Percentiles rank a stretch among this genome's conserved stretches.
These are phyloP conservation scores for Lagenaria siceraria DNA, from an alignment of 306 rosid genomes.

Conservation along the genomic window DNA sequence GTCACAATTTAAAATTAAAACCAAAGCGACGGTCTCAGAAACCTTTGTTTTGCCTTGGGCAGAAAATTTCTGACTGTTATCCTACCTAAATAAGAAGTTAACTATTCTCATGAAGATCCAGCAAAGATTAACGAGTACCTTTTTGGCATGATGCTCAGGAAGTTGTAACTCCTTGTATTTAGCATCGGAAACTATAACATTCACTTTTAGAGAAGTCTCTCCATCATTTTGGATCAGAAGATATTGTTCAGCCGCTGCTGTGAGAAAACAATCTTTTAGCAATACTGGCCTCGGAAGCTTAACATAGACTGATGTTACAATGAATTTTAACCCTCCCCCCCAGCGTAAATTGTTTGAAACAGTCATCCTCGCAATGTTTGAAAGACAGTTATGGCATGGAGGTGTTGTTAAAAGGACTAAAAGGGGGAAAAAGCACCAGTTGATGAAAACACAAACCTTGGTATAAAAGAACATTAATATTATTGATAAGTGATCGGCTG, in stretches of 20 bases:
- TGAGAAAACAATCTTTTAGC: not conserved
- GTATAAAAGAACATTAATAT: not conserved
- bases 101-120: not conserved
- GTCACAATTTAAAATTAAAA: not conserved
- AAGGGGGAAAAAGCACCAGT: not conserved
- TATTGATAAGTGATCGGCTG: not conserved
- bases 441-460: not conserved
- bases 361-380: not conserved
- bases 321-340: not conserved
- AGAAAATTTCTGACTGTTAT: not conserved
- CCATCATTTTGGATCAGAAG: constrained; percentile 17
- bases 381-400: not conserved
- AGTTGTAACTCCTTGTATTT: constrained; percentile 2
- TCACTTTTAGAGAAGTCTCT: constrained; percentile 9
- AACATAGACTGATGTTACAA: not conserved
- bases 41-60: not conserved
- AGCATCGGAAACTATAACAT: constrained; percentile 1
- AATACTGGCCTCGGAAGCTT: not conserved
- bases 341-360: not conserved
- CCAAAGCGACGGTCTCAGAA: not conserved
- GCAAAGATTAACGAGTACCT: constrained; percentile 5
- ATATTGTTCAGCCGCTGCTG: constrained; percentile 8
- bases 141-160: not conserved
- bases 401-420: not conserved
- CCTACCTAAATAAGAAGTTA: not conserved